Percentiles rank a stretch among this genome's conserved stretches.
phyloP scores from a whole-genome alignment of 169 alveolate genomes.

The Eimeria maxima region DNA sequence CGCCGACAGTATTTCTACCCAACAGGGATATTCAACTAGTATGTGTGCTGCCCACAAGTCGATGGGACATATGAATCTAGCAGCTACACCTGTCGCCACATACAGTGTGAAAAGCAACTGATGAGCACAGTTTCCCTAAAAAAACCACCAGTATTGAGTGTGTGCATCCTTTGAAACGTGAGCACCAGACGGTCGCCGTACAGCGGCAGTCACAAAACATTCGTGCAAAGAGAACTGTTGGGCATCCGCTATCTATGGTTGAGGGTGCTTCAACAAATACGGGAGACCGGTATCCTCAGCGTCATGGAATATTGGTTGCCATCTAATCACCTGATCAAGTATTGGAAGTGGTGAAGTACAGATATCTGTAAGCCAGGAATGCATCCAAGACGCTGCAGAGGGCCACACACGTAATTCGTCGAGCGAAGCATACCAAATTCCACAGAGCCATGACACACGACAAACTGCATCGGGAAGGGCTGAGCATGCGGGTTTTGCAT shows the following conservation, averaged over 20 bases:
- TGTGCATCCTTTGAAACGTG: not conserved
- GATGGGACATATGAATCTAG: not conserved
- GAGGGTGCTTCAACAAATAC: not conserved
- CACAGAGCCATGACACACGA: not conserved
- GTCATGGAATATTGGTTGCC: not conserved
- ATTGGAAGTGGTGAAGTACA: conserved; percentile 70
- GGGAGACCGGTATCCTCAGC: not conserved
- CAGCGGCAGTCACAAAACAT: not conserved
- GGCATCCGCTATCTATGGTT: too few relatives aligned
- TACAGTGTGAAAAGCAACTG: too few relatives aligned
- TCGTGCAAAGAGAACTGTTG: not conserved
- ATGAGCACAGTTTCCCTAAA: not conserved
- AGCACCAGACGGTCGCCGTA: not conserved
- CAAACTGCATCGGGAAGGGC: not conserved
- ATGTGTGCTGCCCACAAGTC: too few relatives aligned
- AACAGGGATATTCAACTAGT: too few relatives aligned
- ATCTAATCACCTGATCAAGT: not conserved
- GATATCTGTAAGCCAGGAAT: conserved; percentile 61
- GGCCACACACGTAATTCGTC: not conserved
- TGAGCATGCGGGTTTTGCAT: not conserved
- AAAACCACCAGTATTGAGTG: not conserved
- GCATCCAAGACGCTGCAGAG: conserved; percentile 56
- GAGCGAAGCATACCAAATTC: not conserved
- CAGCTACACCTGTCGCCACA: not conserved
- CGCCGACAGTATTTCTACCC: not conserved